Percentiles rank a stretch among this genome's conserved stretches.
Evolutionary conservation across 1,139 yeast genomes (phyloP).

Genomic region (Yamadazyma songkhlaensis): DNA sequence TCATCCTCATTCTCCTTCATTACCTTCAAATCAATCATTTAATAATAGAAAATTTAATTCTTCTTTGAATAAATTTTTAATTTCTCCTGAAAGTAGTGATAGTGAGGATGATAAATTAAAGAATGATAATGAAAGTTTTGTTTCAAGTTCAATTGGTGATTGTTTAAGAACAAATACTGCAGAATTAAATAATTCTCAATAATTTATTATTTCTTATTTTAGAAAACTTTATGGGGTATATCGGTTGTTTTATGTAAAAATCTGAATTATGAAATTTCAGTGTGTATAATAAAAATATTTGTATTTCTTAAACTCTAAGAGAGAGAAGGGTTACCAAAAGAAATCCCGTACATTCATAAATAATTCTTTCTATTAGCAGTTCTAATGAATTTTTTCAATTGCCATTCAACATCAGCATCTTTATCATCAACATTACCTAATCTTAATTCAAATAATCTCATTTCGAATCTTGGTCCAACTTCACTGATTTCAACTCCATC

Average conservation of each 20-base stretch:
- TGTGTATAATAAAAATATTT: conserved; percentile 4
- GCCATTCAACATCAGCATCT: conserved; percentile 99
- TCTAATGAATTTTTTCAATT: conserved; percentile 84
- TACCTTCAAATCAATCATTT: not conserved
- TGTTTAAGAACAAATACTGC: conserved; percentile 39
- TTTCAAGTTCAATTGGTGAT: conserved; percentile 35
- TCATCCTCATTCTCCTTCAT: conserved; percentile 1
- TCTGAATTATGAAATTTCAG: conserved; percentile 6
- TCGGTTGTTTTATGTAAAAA: conserved; percentile 4
- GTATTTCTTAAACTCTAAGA: too few relatives aligned
- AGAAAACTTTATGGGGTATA: not conserved
- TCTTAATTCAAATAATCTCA: conserved; percentile 84
- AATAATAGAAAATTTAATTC: conserved; percentile 13
- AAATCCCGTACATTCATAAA: conserved; percentile 23
- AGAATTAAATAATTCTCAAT: conserved; percentile 25
- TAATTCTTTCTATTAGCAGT: conserved; percentile 95
- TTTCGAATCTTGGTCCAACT: conserved; percentile 97
- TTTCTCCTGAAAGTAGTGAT: conserved; percentile 30
- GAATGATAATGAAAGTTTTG: conserved; percentile 29
- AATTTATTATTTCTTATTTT: not conserved
- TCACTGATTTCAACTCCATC: conserved; percentile 92
- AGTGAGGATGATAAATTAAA: conserved; percentile 18
- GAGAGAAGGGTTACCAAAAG: not conserved
- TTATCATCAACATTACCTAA: conserved; percentile 91
- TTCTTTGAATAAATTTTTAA: conserved; percentile 22